A percentile compares a stretch with the other conserved stretches of the same genome.
Evolutionary conservation across 495 filamentous ascomycete species (phyloP).

Genomic region (Thozetella sp.): DNA sequence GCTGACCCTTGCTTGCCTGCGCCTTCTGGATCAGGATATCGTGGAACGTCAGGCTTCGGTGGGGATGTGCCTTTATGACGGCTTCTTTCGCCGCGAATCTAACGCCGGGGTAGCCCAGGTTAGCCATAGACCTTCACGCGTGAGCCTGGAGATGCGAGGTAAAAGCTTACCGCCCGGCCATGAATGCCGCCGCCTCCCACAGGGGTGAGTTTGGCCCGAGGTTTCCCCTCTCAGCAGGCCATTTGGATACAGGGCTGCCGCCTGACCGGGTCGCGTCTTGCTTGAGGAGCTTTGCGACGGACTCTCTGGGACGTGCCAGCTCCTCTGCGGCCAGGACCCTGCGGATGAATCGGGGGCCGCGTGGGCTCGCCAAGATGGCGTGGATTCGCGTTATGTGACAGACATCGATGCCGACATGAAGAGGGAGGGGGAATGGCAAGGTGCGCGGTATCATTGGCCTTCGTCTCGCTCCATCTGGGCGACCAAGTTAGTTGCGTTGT

Average conservation of each 20-base stretch:
- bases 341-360: conserved; percentile 30
- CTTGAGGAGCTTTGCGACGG: conserved; percentile 1
- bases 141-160: conserved; percentile 1
- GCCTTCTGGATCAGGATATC: conserved; percentile 41
- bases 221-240: neutral
- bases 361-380: conserved; percentile 23
- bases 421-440: conserved; percentile 43
- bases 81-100: conserved; percentile 70
- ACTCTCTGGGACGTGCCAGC: conserved; percentile 6
- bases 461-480: neutral
- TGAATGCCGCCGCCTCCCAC: conserved; percentile 31
- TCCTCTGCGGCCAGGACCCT: conserved; percentile 44
- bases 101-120: neutral
- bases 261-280: neutral
- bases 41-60: conserved; percentile 40
- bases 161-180: conserved; percentile 52
- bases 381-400: conserved; percentile 48
- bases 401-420: conserved; percentile 60
- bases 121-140: neutral
- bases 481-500: neutral
- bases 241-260: neutral
- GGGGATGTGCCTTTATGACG: conserved; percentile 58
- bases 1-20: conserved; percentile 1
- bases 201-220: conserved; percentile 9
- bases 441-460: conserved; percentile 2